phyloP scores from a whole-genome alignment of 129 eudicot species.

The Gnaphalium uliginosum region DNA sequence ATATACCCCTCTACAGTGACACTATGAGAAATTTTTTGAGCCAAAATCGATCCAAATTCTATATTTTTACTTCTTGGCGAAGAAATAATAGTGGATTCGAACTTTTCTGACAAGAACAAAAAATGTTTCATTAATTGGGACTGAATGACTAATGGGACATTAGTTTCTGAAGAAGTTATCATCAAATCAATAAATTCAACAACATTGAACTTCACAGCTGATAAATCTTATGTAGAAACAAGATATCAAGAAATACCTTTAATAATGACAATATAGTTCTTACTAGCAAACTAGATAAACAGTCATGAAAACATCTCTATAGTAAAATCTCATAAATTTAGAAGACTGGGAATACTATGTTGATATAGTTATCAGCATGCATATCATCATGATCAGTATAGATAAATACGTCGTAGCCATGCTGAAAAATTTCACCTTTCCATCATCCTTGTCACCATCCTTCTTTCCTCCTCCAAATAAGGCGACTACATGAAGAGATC shows the following conservation, averaged over 20 bases:
- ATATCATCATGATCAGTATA: neutral
- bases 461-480: slow-evolving; percentile 92
- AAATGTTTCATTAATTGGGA: slow-evolving; percentile 1
- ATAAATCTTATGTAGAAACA: neutral
- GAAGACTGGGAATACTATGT: neutral
- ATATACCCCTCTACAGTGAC: slow-evolving; percentile 2
- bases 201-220: slow-evolving; percentile 7
- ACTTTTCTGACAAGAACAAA: slow-evolving; percentile 11
- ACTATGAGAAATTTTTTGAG: neutral
- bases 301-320: neutral
- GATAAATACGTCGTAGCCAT: neutral
- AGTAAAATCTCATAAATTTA: neutral
- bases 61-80: slow-evolving; percentile 4
- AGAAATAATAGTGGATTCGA: neutral
- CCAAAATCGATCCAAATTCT: slow-evolving; percentile 3
- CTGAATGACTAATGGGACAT: neutral
- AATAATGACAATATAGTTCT: slow-evolving; percentile 11
- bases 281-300: neutral
- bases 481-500: slow-evolving; percentile 58
- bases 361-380: neutral
- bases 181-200: neutral
- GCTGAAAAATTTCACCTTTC: slow-evolving; percentile 41
- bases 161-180: neutral
- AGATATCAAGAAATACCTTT: neutral
- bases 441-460: slow-evolving; percentile 70